Conservation (phyloP, 495 filamentous ascomycete genomes). For the Aspergillus incahuasiensis region DNA sequence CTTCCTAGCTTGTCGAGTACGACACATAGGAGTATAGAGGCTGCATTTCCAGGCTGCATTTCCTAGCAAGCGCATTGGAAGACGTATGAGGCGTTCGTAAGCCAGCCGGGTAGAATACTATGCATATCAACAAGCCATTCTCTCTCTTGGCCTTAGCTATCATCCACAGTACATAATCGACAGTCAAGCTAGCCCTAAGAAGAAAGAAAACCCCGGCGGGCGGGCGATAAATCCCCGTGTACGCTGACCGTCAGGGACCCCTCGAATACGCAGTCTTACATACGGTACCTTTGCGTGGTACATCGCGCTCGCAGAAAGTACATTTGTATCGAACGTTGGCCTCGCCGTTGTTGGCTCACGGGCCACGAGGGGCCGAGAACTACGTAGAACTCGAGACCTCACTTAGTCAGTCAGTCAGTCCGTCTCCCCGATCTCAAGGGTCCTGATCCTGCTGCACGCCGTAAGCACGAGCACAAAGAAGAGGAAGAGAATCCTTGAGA, state of each 20-base stretch:
- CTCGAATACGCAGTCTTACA: conserved; percentile 4
- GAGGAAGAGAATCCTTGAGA: too few species aligned
- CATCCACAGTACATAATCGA: too few species aligned
- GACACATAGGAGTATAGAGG: too few species aligned
- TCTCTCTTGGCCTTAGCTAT: too few species aligned
- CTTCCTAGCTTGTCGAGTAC: too few species aligned
- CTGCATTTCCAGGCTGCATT: too few species aligned
- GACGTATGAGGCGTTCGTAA: too few species aligned
- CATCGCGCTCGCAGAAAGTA: background rate
- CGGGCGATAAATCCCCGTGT: background rate
- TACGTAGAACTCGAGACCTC: too few species aligned
- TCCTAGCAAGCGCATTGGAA: too few species aligned
- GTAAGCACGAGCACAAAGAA: background rate
- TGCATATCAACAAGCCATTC: too few species aligned
- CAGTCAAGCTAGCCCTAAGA: background rate
- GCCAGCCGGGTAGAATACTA: too few species aligned
- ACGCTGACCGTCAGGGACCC: background rate
- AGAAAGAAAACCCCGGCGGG: background rate
- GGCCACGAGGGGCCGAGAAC: background rate
- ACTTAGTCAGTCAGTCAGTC: too few species aligned
- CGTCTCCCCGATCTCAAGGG: background rate
- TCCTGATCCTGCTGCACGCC: background rate
- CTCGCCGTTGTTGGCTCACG: background rate
- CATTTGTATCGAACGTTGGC: background rate
- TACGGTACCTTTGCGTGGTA: background rate